phyloP scores from a whole-genome alignment of 768 basidiomycete species.

The Phanerodontia chrysosporium region DNA sequence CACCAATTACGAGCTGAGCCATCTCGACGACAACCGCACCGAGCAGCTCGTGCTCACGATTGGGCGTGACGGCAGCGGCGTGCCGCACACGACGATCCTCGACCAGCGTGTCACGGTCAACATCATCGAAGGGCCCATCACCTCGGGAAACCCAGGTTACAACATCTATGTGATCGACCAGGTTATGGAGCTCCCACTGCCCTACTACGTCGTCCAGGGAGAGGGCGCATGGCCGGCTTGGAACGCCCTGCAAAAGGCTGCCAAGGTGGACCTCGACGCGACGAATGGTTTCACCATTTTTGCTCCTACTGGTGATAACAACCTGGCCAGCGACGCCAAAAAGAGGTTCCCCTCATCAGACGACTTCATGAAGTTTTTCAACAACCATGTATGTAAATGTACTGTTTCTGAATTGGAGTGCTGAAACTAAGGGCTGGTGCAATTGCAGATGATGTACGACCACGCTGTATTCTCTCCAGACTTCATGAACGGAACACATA shows the following conservation, averaged over 20 bases:
- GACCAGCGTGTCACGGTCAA: neutral
- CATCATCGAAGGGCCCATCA: neutral
- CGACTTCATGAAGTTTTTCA: neutral
- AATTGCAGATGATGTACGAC: constrained; percentile 1
- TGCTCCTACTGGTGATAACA: neutral
- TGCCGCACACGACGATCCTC: neutral
- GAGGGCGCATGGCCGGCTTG: neutral
- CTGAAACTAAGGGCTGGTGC: neutral
- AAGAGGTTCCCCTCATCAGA: neutral
- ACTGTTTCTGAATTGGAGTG: neutral
- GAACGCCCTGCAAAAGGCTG: neutral
- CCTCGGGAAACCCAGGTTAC: neutral
- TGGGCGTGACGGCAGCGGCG: neutral
- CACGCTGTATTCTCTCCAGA: constrained; percentile 1
- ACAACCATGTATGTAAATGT: neutral
- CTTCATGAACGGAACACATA: neutral
- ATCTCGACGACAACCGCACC: neutral
- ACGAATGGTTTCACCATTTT: neutral
- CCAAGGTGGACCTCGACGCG: neutral
- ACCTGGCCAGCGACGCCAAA: neutral
- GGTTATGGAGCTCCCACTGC: neutral
- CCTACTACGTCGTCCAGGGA: neutral
- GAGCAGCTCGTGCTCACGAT: neutral
- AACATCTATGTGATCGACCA: neutral
- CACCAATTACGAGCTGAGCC: neutral